Evolutionary conservation across 1,284 basidiomycete species (phyloP).

Genomic region (Psilocybe mexicana): DNA sequence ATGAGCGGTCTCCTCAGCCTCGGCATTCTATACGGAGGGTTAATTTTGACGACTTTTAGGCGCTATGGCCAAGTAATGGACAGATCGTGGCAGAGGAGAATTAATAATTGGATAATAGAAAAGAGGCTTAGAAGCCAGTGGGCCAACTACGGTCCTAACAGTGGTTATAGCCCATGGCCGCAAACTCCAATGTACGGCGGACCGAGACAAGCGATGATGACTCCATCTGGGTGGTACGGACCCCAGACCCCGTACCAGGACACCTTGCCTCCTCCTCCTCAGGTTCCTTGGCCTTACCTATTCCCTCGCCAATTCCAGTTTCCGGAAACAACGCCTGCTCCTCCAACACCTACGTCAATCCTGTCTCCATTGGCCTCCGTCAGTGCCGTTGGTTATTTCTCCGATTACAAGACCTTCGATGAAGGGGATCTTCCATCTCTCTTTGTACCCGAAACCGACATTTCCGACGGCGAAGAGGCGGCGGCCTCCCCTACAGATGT

Average conservation of each 20-base stretch:
- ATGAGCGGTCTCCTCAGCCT: conserved; percentile 48
- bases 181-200: too few species aligned
- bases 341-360: too few species aligned
- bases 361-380: too few species aligned
- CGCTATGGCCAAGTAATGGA: conserved; percentile 44
- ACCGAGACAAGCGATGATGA: too few species aligned
- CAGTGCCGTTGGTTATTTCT: not conserved
- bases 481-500: not conserved
- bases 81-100: conserved; percentile 23
- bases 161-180: not conserved
- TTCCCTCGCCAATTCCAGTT: too few species aligned
- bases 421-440: not conserved
- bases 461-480: too few species aligned
- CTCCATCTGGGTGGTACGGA: too few species aligned
- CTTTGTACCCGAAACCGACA: not conserved
- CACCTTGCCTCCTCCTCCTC: too few species aligned
- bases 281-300: too few species aligned
- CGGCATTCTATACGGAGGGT: conserved; percentile 49
- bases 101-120: conserved; percentile 21
- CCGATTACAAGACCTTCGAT: not conserved
- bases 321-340: too few species aligned
- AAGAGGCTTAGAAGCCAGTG: not conserved
- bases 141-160: not conserved
- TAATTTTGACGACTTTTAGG: conserved; percentile 51
- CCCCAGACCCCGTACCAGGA: too few species aligned